phyloP scores from a whole-genome alignment of 2,329 filamentous ascomycete species.

The Fusarium pseudograminearum region DNA sequence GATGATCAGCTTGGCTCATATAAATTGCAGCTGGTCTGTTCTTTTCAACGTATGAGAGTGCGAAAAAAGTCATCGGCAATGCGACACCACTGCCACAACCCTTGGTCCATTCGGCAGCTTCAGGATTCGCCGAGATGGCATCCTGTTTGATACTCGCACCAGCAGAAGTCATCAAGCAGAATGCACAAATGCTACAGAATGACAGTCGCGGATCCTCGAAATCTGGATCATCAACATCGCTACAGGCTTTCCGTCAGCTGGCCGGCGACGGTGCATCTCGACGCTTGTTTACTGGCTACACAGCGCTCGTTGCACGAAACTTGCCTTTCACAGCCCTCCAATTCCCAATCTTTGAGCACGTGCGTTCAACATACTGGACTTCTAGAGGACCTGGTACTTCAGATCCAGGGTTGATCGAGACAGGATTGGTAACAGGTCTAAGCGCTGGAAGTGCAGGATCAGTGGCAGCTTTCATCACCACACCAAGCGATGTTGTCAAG shows the following conservation, averaged over 20 bases:
- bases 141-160: conserved; percentile 90
- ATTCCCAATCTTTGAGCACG: conserved; percentile 85
- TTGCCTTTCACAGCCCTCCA: conserved; percentile 89
- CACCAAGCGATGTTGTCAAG: conserved; percentile 90
- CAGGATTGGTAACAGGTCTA: conserved; percentile 75
- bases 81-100: conserved; percentile 72
- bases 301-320: conserved; percentile 83
- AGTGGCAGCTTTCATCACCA: conserved; percentile 83
- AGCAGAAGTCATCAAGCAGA: conserved; percentile 92
- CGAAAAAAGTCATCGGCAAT: conserved; percentile 72
- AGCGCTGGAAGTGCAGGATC: conserved; percentile 81
- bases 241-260: conserved; percentile 63
- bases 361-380: conserved; percentile 67
- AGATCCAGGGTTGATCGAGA: conserved; percentile 66
- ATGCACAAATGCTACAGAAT: conserved; percentile 81
- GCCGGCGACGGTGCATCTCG: conserved; percentile 67
- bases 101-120: conserved; percentile 78
- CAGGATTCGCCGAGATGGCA: conserved; percentile 81
- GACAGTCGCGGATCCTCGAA: conserved; percentile 28
- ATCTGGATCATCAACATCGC: conserved; percentile 55
- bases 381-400: conserved; percentile 45
- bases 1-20: neutral
- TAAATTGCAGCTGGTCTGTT: conserved; percentile 77
- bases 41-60: conserved; percentile 88
- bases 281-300: conserved; percentile 78